Evolutionary conservation across 805 yeast species (phyloP).

Genomic region (Jamesozyma lodderae): DNA sequence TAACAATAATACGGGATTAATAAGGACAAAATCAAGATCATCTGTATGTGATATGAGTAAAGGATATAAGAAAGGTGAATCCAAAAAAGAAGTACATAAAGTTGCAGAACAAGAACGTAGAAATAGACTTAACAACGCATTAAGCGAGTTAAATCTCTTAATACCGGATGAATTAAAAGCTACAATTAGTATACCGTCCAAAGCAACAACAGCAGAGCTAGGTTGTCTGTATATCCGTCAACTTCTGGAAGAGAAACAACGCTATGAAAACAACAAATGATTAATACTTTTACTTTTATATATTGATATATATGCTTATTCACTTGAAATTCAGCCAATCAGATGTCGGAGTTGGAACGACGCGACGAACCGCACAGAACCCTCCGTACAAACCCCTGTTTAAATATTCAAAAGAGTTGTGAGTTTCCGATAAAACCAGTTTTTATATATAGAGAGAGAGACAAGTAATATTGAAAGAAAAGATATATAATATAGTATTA

Average conservation of each 20-base stretch:
- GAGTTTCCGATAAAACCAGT: not conserved
- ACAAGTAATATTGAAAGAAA: too few relatives aligned
- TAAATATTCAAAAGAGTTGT: too few relatives aligned
- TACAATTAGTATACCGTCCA: constrained; percentile 60
- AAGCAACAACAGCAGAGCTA: constrained; percentile 91
- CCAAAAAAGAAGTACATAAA: constrained; percentile 49
- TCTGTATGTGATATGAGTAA: not conserved
- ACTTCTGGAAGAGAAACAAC: constrained; percentile 3
- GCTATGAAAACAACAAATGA: too few relatives aligned
- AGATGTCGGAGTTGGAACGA: not conserved
- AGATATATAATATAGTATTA: too few relatives aligned
- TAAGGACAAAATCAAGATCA: not conserved
- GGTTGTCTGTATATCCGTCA: constrained; percentile 62
- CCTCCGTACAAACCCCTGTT: not conserved
- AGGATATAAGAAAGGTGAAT: constrained; percentile 7
- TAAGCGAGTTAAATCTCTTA: constrained; percentile 59
- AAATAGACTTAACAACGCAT: constrained; percentile 82
- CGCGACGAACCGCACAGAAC: too few relatives aligned
- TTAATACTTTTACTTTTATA: not conserved
- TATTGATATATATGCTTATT: not conserved
- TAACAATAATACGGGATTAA: constrained; percentile 1
- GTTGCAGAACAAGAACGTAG: constrained; percentile 95
- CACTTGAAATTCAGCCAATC: not conserved
- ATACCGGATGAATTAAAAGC: constrained; percentile 57
- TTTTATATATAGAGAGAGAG: not conserved